phyloP scores from a whole-genome alignment of 345 rosid genomes.

The Eucalyptus caleyi region DNA sequence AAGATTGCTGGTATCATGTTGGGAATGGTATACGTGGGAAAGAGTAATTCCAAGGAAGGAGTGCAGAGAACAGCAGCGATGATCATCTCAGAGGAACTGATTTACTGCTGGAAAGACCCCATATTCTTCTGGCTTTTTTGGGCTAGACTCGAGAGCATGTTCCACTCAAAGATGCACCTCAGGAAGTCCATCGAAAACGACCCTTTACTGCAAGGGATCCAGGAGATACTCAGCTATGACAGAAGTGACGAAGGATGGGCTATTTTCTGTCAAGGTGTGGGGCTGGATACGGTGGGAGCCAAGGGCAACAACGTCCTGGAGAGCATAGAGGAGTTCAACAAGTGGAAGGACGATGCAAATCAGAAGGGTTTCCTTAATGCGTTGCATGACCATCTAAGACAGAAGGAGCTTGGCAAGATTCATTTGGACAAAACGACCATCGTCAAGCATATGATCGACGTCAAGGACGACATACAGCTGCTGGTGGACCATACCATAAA shows the following conservation, averaged over 20 bases:
- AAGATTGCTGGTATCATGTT: too few relatives aligned
- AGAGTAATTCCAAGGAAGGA: not conserved
- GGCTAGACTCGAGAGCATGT: constrained; percentile 24
- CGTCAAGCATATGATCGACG: constrained; percentile 14
- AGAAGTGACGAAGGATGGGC: constrained; percentile 17
- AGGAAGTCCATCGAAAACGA: not conserved
- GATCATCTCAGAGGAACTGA: not conserved
- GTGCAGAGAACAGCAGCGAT: not conserved
- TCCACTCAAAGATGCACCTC: constrained; percentile 6
- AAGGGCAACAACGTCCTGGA: not conserved
- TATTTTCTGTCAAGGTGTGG: not conserved
- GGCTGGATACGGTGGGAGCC: not conserved
- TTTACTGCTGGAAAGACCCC: not conserved
- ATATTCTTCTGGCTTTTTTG: constrained; percentile 10
- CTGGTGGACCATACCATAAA: constrained; percentile 11
- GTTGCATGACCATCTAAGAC: not conserved
- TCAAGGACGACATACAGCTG: constrained; percentile 24
- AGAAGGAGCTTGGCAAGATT: not conserved
- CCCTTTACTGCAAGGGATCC: constrained; percentile 2
- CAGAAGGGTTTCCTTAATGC: not conserved
- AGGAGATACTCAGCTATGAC: constrained; percentile 10
- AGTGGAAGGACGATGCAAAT: not conserved
- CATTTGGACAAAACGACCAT: constrained; percentile 19
- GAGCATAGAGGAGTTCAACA: not conserved
- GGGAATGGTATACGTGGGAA: too few relatives aligned